Evolutionary conservation across 2,329 filamentous ascomycete species (phyloP).

Genomic region (Furcasterigmium sp.): DNA sequence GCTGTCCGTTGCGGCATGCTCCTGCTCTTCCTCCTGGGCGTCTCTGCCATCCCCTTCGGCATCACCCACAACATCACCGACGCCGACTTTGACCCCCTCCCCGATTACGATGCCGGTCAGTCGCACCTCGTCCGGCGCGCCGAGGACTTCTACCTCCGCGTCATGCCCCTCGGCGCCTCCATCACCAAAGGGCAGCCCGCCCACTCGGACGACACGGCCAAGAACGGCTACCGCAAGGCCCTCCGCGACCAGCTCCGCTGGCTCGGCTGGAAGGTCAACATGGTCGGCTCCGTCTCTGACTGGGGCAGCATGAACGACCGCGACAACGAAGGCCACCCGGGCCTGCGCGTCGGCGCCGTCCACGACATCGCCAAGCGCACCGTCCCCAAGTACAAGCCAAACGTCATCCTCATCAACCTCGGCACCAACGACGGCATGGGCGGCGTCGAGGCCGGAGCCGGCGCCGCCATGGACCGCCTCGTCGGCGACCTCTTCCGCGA

Average conservation of each 20-base stretch:
- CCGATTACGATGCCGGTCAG: no score
- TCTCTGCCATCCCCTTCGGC: no score
- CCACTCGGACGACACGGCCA: conserved; percentile 16
- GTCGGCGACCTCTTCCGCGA: conserved; percentile 22
- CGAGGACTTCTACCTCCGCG: neutral
- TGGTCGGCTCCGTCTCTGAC: conserved; percentile 32
- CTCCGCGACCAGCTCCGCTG: conserved; percentile 20
- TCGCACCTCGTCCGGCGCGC: no score
- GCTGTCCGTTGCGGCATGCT: no score
- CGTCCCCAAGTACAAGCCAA: conserved; percentile 24
- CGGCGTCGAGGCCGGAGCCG: no score
- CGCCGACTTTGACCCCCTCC: no score
- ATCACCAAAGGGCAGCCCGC: conserved; percentile 26
- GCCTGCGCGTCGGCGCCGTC: conserved; percentile 32
- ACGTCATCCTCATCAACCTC: conserved; percentile 33
- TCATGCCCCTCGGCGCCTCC: conserved; percentile 33
- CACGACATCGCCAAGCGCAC: conserved; percentile 20
- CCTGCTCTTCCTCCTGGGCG: no score
- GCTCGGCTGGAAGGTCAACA: conserved; percentile 26
- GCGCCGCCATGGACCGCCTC: no score
- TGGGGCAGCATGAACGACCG: conserved; percentile 27
- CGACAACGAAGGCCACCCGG: conserved; percentile 36
- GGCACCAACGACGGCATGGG: conserved; percentile 39
- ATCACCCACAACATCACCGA: no score
- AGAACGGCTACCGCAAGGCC: conserved; percentile 28